Conservation (phyloP, 768 basidiomycete species). For the Suillus bovinus region DNA sequence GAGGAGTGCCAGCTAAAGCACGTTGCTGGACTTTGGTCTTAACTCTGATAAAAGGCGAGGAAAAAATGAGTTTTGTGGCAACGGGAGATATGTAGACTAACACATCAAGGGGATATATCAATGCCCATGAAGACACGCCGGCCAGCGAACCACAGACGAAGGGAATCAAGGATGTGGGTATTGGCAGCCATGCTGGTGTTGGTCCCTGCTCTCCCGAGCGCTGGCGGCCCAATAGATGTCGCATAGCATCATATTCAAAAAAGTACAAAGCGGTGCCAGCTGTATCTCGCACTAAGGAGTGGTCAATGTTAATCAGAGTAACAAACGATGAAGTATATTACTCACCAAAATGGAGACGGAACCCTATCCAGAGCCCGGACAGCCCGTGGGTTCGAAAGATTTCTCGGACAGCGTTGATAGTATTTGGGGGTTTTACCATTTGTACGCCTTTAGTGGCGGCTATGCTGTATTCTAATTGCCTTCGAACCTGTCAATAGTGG, state of each 20-base stretch:
- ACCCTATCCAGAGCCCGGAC: slow-evolving; percentile 77
- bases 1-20: slow-evolving; percentile 75
- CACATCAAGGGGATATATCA: slow-evolving; percentile 96
- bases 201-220: slow-evolving; percentile 78
- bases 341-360: slow-evolving; percentile 82
- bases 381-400: slow-evolving; percentile 68
- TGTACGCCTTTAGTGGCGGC: slow-evolving; percentile 75
- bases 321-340: slow-evolving; percentile 9
- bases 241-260: slow-evolving; percentile 90
- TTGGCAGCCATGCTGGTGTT: slow-evolving; percentile 85
- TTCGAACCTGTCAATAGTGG: slow-evolving; percentile 60
- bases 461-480: slow-evolving; percentile 91
- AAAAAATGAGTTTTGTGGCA: slow-evolving; percentile 6
- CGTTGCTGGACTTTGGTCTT: slow-evolving; percentile 98
- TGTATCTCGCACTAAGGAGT: slow-evolving; percentile 77
- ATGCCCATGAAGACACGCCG: slow-evolving; percentile 86
- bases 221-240: slow-evolving; percentile 78
- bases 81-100: slow-evolving; percentile 37
- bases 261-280: slow-evolving; percentile 90
- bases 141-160: slow-evolving; percentile 91
- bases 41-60: slow-evolving; percentile 48
- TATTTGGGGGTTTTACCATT: slow-evolving; percentile 77
- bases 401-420: slow-evolving; percentile 74
- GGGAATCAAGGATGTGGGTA: slow-evolving; percentile 76
- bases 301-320: not conserved